Percentiles rank a stretch among this genome's conserved stretches.
Conservation (phyloP, 768 basidiomycete genomes). For the Suillus tomentosus region DNA sequence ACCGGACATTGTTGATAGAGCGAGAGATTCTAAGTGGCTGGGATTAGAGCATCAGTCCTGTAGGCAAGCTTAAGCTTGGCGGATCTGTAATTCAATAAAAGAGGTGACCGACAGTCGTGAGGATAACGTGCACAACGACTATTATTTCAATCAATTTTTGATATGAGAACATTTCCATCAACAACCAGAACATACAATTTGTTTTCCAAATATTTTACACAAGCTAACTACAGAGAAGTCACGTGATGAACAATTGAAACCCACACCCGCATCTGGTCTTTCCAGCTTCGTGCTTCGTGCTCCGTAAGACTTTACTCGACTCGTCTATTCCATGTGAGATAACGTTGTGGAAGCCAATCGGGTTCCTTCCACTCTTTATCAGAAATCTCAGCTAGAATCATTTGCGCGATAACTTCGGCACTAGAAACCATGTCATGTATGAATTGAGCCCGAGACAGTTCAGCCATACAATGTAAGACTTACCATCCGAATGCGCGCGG, state of each 20-base stretch:
- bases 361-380: constrained; percentile 52
- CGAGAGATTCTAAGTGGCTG: neutral
- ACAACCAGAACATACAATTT: neutral
- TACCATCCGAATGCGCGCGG: constrained; percentile 66
- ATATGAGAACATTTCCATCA: constrained; percentile 2
- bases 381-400: constrained; percentile 53
- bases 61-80: neutral
- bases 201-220: neutral
- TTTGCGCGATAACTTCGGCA: constrained; percentile 61
- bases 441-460: neutral
- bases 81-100: neutral
- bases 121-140: neutral
- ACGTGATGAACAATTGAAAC: no score
- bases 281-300: neutral
- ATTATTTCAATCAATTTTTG: constrained; percentile 6
- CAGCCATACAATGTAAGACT: constrained; percentile 1
- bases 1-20: neutral
- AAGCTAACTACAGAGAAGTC: no score
- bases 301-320: neutral
- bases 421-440: constrained; percentile 34
- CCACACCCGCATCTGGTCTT: no score
- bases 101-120: neutral
- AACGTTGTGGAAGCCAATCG: constrained; percentile 63
- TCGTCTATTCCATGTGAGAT: constrained; percentile 39
- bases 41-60: neutral